These are phyloP conservation scores for Leccinum pellstonianum DNA, from an alignment of 768 basidiomycete genomes.

Conservation along the genomic window DNA sequence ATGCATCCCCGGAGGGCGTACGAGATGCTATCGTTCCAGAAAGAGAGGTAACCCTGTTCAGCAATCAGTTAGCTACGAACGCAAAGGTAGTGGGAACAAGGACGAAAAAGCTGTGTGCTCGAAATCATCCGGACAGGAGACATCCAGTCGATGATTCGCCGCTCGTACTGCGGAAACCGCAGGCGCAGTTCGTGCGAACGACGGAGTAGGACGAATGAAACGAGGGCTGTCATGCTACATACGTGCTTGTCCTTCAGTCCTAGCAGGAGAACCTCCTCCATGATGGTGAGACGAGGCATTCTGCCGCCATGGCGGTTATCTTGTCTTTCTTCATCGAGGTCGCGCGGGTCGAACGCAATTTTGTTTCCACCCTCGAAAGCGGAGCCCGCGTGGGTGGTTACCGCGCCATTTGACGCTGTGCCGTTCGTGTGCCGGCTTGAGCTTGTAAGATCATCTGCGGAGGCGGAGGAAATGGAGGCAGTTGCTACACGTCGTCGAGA, in stretches of 20 bases:
- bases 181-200: constrained; percentile 8
- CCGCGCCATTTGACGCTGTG: constrained; percentile 28
- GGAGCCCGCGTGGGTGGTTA: constrained; percentile 65
- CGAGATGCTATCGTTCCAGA: constrained; percentile 99
- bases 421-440: constrained; percentile 31
- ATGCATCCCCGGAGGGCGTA: constrained; percentile 99
- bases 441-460: constrained; percentile 39
- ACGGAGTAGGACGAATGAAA: constrained; percentile 6
- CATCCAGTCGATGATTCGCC: constrained; percentile 1
- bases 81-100: not conserved
- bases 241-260: constrained; percentile 98
- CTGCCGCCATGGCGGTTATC: constrained; percentile 64
- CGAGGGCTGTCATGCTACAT: constrained; percentile 21
- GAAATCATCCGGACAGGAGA: constrained; percentile 6
- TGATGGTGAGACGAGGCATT: constrained; percentile 84
- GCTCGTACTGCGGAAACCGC: constrained; percentile 21
- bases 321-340: constrained; percentile 71
- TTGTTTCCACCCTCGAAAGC: constrained; percentile 85
- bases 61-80: constrained; percentile 21
- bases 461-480: constrained; percentile 36
- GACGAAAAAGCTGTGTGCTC: constrained; percentile 6
- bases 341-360: constrained; percentile 92
- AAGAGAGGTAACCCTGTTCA: constrained; percentile 84
- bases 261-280: constrained; percentile 94
- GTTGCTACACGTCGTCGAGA: constrained; percentile 57